A percentile compares a stretch with the other conserved stretches of the same genome.
These are phyloP conservation scores for Fusarium sp. DNA, from an alignment of 2,329 filamentous ascomycete genomes.

Conservation along the genomic window DNA sequence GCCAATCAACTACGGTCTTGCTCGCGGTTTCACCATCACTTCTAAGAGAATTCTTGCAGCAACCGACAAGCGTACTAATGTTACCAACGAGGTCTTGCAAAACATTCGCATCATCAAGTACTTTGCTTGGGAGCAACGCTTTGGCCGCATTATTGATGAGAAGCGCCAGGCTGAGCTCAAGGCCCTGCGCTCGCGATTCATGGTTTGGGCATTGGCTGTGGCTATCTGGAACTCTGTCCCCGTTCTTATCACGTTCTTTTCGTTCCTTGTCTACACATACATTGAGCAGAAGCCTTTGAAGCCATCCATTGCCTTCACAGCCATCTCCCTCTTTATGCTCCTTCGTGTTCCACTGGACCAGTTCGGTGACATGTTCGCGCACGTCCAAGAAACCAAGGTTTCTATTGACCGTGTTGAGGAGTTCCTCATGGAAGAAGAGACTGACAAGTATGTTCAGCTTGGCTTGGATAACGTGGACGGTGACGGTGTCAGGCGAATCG, in stretches of 20 bases:
- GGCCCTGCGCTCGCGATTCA: constrained; percentile 83
- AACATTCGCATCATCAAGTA: constrained; percentile 99
- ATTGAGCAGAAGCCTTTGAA: constrained; percentile 90
- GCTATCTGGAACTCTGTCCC: constrained; percentile 98
- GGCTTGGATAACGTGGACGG: constrained; percentile 77
- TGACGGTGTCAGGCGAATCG: constrained; percentile 80
- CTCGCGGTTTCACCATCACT: constrained; percentile 84
- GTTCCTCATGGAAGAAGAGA: constrained; percentile 93
- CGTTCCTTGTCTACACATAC: constrained; percentile 92
- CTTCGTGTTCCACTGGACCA: constrained; percentile 94
- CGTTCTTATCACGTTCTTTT: constrained; percentile 94
- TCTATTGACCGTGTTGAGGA: constrained; percentile 97
- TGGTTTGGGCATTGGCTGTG: constrained; percentile 91
- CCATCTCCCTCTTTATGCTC: constrained; percentile 94
- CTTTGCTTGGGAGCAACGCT: constrained; percentile 97
- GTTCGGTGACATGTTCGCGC: constrained; percentile 97
- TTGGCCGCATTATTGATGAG: constrained; percentile 87
- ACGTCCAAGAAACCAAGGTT: constrained; percentile 97
- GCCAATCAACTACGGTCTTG: constrained; percentile 90
- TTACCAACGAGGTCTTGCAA: constrained; percentile 95
- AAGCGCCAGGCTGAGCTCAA: constrained; percentile 85
- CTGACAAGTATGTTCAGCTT: constrained; percentile 92
- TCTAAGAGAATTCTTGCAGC: constrained; percentile 93
- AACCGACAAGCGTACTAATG: constrained; percentile 95
- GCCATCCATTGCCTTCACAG: constrained; percentile 94